Evolutionary conservation across 768 basidiomycete species (phyloP).

Genomic region (Lentinula lateritia): DNA sequence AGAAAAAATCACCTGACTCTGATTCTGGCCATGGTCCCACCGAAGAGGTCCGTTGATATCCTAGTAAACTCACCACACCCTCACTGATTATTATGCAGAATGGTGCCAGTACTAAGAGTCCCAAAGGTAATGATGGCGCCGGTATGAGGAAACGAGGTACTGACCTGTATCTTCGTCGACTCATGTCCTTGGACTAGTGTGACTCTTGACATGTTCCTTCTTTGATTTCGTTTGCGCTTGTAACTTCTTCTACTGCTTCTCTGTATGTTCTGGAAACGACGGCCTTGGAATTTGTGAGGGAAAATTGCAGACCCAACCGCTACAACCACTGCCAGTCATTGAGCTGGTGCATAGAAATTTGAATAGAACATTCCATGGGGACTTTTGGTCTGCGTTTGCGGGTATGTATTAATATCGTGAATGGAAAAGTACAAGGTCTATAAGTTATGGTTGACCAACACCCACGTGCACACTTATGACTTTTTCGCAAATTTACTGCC

Average conservation of each 20-base stretch:
- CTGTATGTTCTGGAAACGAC: too few species aligned
- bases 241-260: too few species aligned
- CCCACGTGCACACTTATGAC: neutral
- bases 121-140: neutral
- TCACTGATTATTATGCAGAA: neutral
- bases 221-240: too few species aligned
- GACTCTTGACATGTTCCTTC: neutral
- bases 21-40: neutral
- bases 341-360: too few species aligned
- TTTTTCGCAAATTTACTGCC: constrained; percentile 17
- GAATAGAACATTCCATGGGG: too few species aligned
- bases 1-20: neutral
- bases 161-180: neutral
- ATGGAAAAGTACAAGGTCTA: neutral
- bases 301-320: too few species aligned
- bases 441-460: neutral
- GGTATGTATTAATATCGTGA: too few species aligned
- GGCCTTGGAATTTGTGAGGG: too few species aligned
- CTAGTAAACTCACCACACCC: neutral
- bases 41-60: neutral
- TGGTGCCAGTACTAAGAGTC: neutral
- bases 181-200: neutral
- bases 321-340: too few species aligned
- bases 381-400: too few species aligned
- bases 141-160: neutral